These are phyloP conservation scores for Cercospora beticola DNA, from an alignment of 2,329 filamentous ascomycete species.

Conservation along the genomic window DNA sequence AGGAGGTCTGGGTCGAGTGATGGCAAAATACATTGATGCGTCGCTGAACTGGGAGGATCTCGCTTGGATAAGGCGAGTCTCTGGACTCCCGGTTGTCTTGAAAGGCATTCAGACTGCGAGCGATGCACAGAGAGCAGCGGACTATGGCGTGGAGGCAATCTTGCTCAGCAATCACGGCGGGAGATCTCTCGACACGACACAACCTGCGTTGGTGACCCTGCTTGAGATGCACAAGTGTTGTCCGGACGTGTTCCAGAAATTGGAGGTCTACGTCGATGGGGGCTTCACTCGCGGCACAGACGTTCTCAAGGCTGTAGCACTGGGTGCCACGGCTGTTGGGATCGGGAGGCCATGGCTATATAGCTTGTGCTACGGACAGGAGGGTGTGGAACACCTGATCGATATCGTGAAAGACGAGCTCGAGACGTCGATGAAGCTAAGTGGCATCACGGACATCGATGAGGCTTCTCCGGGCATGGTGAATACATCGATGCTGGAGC, in stretches of 20 bases:
- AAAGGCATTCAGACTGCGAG: conserved; percentile 58
- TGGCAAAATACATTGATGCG: conserved; percentile 53
- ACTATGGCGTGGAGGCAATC: conserved; percentile 51
- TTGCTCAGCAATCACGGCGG: conserved; percentile 57
- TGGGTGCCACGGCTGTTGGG: conserved; percentile 59
- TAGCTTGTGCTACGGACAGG: conserved; percentile 59
- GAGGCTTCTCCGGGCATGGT: conserved; percentile 61
- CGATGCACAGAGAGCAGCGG: conserved; percentile 48
- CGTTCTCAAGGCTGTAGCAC: conserved; percentile 52
- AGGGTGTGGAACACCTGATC: conserved; percentile 44
- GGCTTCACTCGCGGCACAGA: conserved; percentile 53
- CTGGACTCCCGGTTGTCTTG: conserved; percentile 62
- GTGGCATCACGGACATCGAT: conserved; percentile 61
- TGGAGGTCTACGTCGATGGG: conserved; percentile 53
- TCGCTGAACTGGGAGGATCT: conserved; percentile 59
- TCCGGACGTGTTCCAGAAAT: conserved; percentile 55
- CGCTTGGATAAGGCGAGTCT: conserved; percentile 57
- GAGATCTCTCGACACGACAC: conserved; percentile 49
- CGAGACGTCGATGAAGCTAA: conserved; percentile 64
- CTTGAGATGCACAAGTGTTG: conserved; percentile 63
- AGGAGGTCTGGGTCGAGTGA: conserved; percentile 55
- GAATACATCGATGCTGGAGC: conserved; percentile 41
- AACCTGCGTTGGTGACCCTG: conserved; percentile 58
- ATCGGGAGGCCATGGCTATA: conserved; percentile 61
- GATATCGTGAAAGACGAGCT: conserved; percentile 56